Evolutionary conservation across 2,329 filamentous ascomycete genomes (phyloP).

Genomic region (Leptosphaerulina australis): DNA sequence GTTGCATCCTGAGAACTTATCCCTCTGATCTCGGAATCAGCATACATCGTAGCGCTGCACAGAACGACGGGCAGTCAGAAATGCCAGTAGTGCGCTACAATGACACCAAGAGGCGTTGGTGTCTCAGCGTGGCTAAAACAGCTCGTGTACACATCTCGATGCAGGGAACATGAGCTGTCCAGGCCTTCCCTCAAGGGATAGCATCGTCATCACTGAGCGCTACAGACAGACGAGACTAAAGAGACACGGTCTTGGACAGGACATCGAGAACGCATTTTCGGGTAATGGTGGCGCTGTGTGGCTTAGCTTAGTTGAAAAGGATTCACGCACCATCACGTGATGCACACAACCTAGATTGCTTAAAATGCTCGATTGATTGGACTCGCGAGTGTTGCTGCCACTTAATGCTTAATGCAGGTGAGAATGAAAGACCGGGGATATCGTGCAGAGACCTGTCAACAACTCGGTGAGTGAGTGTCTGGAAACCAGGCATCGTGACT

Average conservation of each 20-base stretch:
- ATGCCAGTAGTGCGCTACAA: conserved; percentile 1
- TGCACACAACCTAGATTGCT: neutral
- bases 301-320: neutral
- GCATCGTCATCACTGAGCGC: neutral
- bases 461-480: conserved; percentile 19
- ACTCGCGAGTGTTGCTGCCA: conserved; percentile 5
- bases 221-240: conserved; percentile 5
- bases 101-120: conserved; percentile 3
- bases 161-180: neutral
- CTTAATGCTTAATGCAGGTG: conserved; percentile 21
- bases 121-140: conserved; percentile 1
- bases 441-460: conserved; percentile 30
- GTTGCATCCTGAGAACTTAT: neutral
- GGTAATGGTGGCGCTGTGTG: neutral
- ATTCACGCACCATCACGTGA: neutral
- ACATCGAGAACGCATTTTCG: neutral
- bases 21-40: neutral
- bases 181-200: neutral
- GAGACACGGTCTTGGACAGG: neutral
- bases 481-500: conserved; percentile 27
- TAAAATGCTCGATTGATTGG: conserved; percentile 5
- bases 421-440: conserved; percentile 23
- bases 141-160: neutral
- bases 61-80: neutral
- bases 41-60: conserved; percentile 6